phyloP scores from a whole-genome alignment of 371 early-diverging fungal species.

The Cokeromyces recurvatus region DNA sequence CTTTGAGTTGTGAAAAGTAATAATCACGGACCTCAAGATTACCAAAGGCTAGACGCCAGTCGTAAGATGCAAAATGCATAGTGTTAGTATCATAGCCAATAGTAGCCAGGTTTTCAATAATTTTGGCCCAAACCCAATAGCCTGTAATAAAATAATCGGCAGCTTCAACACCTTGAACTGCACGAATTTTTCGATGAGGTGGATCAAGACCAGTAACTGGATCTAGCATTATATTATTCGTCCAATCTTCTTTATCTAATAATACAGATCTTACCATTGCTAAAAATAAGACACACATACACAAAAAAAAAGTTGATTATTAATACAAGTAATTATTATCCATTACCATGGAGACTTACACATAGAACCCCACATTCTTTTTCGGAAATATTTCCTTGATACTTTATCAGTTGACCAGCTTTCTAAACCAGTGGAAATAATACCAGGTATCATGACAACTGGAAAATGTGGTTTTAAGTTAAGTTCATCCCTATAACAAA shows the following conservation, averaged over 20 bases:
- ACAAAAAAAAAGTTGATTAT: background rate
- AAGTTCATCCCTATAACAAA: constrained; percentile 22
- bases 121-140: constrained; percentile 92
- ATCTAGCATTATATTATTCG: constrained; percentile 78
- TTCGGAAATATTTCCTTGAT: constrained; percentile 78
- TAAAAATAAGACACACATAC: constrained; percentile 3
- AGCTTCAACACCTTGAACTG: constrained; percentile 86
- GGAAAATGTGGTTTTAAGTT: constrained; percentile 56
- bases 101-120: constrained; percentile 79
- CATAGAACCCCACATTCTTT: constrained; percentile 90
- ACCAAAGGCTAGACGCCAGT: constrained; percentile 87
- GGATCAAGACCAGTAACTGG: constrained; percentile 87
- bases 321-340: background rate
- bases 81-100: constrained; percentile 89
- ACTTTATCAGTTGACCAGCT: constrained; percentile 83
- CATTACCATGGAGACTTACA: constrained; percentile 37
- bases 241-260: constrained; percentile 86
- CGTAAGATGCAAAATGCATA: constrained; percentile 87
- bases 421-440: constrained; percentile 87
- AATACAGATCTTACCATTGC: constrained; percentile 80
- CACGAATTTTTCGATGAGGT: constrained; percentile 75
- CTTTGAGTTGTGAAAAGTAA: constrained; percentile 79
- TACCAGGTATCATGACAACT: constrained; percentile 89
- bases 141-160: constrained; percentile 94
- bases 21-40: constrained; percentile 85